Percentiles rank a stretch among this genome's conserved stretches.
These are phyloP conservation scores for Lablab purpureus DNA, from an alignment of 306 rosid species.

Conservation along the genomic window DNA sequence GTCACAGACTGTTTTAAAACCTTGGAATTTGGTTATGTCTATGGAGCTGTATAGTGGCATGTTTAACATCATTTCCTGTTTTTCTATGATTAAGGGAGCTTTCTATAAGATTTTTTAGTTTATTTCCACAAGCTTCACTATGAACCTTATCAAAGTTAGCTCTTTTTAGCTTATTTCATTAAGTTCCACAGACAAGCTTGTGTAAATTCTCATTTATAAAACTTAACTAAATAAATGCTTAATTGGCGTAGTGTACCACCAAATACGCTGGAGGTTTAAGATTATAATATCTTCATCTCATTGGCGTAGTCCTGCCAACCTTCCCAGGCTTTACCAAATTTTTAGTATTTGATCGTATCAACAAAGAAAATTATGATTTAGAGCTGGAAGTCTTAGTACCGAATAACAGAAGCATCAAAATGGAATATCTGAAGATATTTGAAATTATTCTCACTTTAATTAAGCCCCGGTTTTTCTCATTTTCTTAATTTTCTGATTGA, in stretches of 20 bases:
- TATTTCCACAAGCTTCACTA: background rate
- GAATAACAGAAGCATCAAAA: background rate
- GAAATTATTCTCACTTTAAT: background rate
- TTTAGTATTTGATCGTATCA: background rate
- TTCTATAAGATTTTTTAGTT: background rate
- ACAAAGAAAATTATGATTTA: background rate
- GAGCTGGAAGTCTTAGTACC: background rate
- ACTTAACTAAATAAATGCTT: background rate
- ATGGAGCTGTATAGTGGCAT: background rate
- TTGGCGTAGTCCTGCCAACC: too few relatives aligned
- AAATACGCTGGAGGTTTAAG: background rate
- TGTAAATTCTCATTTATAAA: background rate
- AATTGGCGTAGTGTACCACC: background rate
- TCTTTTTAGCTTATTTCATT: background rate
- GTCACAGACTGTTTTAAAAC: background rate
- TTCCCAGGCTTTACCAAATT: background rate
- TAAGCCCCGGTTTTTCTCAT: background rate
- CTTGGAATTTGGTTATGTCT: background rate
- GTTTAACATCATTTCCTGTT: background rate
- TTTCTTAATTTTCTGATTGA: conserved; percentile 28
- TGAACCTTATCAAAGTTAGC: background rate
- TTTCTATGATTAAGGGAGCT: background rate
- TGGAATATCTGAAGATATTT: conserved; percentile 1
- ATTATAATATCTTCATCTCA: background rate
- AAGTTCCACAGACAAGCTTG: background rate